Evolutionary conservation across 164 flowering plant species (phyloP).

Genomic region (Umbilicus rupestris): DNA sequence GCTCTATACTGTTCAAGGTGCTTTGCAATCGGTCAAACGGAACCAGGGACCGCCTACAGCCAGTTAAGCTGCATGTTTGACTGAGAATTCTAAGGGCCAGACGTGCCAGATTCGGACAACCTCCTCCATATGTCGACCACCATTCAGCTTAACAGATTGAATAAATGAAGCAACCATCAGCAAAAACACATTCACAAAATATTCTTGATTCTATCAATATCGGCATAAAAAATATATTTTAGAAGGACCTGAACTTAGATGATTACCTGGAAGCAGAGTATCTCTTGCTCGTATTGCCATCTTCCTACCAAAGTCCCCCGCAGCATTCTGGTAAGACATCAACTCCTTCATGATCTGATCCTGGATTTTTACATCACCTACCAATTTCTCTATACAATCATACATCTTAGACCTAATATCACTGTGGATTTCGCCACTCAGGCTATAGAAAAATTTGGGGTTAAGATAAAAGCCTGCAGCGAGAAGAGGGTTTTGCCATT

Average conservation of each 20-base stretch:
- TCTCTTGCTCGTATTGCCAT: slow-evolving; percentile 77
- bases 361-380: slow-evolving; percentile 59
- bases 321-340: slow-evolving; percentile 54
- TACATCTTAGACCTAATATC: slow-evolving; percentile 53
- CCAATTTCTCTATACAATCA: slow-evolving; percentile 80
- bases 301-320: slow-evolving; percentile 83
- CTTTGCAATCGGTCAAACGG: slow-evolving; percentile 38
- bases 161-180: slow-evolving; percentile 50
- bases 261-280: slow-evolving; percentile 62
- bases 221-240: not conserved
- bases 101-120: slow-evolving; percentile 77
- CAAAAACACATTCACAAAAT: slow-evolving; percentile 17
- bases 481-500: slow-evolving; percentile 56
- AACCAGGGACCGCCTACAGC: slow-evolving; percentile 24
- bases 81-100: slow-evolving; percentile 68
- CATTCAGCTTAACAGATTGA: slow-evolving; percentile 46
- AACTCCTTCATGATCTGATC: slow-evolving; percentile 76
- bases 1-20: slow-evolving; percentile 55
- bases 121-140: slow-evolving; percentile 94
- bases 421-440: slow-evolving; percentile 53
- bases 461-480: slow-evolving; percentile 81
- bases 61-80: slow-evolving; percentile 56
- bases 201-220: not conserved
- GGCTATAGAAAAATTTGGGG: slow-evolving; percentile 64
- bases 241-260: slow-evolving; percentile 1